These are phyloP conservation scores for Aspergillus brasiliensis DNA, from an alignment of 2,329 filamentous ascomycete genomes.

Conservation along the genomic window DNA sequence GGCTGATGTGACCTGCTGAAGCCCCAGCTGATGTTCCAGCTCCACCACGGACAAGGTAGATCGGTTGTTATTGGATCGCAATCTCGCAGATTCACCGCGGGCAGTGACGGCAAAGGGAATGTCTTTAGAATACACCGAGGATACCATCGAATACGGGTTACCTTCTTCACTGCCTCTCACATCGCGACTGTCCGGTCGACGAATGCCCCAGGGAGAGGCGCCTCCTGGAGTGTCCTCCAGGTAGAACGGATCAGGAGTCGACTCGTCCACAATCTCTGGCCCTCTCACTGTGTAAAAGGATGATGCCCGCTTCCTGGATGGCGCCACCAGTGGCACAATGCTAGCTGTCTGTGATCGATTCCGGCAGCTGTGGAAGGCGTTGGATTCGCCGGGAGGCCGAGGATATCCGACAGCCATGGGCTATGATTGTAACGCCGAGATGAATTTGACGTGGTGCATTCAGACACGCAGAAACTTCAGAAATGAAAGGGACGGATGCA, in stretches of 20 bases:
- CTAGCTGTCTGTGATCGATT: slow-evolving; percentile 37
- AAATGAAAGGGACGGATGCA: slow-evolving; percentile 13
- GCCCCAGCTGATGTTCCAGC: slow-evolving; percentile 31
- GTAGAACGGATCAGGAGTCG: slow-evolving; percentile 43
- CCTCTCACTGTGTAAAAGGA: slow-evolving; percentile 33
- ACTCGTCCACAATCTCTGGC: slow-evolving; percentile 33
- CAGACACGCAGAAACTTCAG: slow-evolving; percentile 11
- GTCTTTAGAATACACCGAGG: slow-evolving; percentile 27
- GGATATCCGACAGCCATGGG: slow-evolving; percentile 42
- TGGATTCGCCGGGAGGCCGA: slow-evolving; percentile 36
- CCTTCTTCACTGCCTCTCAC: slow-evolving; percentile 33
- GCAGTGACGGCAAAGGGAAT: slow-evolving; percentile 11
- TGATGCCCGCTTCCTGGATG: slow-evolving; percentile 33
- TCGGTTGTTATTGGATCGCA: slow-evolving; percentile 25
- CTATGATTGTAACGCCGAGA: slow-evolving; percentile 27
- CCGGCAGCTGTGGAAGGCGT: slow-evolving; percentile 33
- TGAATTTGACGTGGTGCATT: slow-evolving; percentile 7
- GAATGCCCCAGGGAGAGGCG: slow-evolving; percentile 29
- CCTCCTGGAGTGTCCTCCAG: slow-evolving; percentile 38
- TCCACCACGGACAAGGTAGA: slow-evolving; percentile 36
- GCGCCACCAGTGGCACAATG: slow-evolving; percentile 30
- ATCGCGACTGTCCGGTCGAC: slow-evolving; percentile 33
- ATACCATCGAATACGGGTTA: slow-evolving; percentile 36
- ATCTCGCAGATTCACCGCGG: slow-evolving; percentile 15
- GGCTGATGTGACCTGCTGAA: slow-evolving; percentile 30